Evolutionary conservation across 768 basidiomycete genomes (phyloP).

Genomic region (Dacryopinax primogenitus): DNA sequence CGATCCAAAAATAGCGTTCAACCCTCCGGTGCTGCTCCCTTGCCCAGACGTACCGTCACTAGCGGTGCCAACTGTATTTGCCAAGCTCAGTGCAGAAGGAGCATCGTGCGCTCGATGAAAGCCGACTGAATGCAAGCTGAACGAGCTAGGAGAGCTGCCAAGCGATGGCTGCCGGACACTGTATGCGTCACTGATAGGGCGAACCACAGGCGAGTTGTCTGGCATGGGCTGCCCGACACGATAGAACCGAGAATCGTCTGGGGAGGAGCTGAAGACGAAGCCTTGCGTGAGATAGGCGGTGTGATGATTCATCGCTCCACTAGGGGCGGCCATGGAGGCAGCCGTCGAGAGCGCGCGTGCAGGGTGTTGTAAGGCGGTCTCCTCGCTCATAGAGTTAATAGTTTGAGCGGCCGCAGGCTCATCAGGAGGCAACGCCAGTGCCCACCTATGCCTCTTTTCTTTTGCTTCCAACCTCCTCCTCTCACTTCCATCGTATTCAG

Average conservation of each 20-base stretch:
- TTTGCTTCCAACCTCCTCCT: background rate
- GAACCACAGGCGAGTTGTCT: background rate
- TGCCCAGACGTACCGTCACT: background rate
- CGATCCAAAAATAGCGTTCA: background rate
- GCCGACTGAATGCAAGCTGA: background rate
- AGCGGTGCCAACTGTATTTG: background rate
- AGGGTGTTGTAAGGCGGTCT: background rate
- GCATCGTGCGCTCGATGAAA: conserved; percentile 1
- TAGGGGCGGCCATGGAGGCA: background rate
- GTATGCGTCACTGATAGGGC: background rate
- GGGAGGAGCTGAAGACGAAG: background rate
- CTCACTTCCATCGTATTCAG: background rate
- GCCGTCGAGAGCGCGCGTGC: background rate
- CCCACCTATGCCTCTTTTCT: background rate
- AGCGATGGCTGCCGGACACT: background rate
- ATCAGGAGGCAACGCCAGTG: background rate
- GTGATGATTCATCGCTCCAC: background rate
- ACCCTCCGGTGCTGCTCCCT: background rate
- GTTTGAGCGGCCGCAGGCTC: background rate
- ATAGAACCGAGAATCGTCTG: background rate
- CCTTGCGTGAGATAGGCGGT: background rate
- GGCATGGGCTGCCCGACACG: background rate
- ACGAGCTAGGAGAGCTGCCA: background rate
- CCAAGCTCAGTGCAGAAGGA: background rate
- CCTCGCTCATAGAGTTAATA: background rate